These are phyloP conservation scores for Metschnikowia arizonensis DNA, from an alignment of 805 yeast species.

Conservation along the genomic window DNA sequence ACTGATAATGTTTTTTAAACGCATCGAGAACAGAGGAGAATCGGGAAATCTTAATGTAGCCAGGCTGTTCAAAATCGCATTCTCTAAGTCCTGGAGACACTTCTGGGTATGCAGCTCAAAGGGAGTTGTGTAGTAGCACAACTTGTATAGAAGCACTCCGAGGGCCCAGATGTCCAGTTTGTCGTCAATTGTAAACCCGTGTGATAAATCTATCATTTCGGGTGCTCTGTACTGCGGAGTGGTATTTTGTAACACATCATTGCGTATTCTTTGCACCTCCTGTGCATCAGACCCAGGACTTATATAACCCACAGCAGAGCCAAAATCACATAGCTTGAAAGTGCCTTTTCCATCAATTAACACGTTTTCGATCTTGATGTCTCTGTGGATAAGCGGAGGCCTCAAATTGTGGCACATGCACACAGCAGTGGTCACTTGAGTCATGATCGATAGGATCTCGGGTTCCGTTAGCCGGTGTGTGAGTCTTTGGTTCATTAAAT, in stretches of 20 bases:
- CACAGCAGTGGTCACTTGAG: constrained; percentile 67
- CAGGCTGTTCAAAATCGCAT: constrained; percentile 56
- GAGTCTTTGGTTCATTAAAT: constrained; percentile 71
- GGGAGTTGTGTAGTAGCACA: constrained; percentile 81
- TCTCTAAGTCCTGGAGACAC: constrained; percentile 44
- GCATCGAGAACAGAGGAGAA: constrained; percentile 48
- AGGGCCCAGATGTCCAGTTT: constrained; percentile 85
- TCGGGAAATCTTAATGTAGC: constrained; percentile 42
- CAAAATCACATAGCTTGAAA: constrained; percentile 77
- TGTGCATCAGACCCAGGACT: constrained; percentile 60
- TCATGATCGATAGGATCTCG: constrained; percentile 66
- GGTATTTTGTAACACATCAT: constrained; percentile 72
- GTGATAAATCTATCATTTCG: constrained; percentile 72
- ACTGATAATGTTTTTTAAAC: constrained; percentile 60
- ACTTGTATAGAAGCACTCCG: constrained; percentile 71
- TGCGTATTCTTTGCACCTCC: constrained; percentile 56
- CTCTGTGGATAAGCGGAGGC: constrained; percentile 74
- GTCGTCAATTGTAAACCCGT: constrained; percentile 70
- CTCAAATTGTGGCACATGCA: constrained; percentile 70
- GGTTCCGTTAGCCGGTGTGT: constrained; percentile 61
- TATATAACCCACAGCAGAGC: constrained; percentile 65
- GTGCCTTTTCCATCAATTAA: constrained; percentile 54
- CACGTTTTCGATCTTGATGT: constrained; percentile 79
- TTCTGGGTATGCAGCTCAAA: constrained; percentile 52
- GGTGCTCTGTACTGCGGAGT: constrained; percentile 85